Percentiles rank a stretch among this genome's conserved stretches.
These are phyloP conservation scores for Leucogyrophana mollusca DNA, from an alignment of 768 basidiomycete species.

Conservation along the genomic window DNA sequence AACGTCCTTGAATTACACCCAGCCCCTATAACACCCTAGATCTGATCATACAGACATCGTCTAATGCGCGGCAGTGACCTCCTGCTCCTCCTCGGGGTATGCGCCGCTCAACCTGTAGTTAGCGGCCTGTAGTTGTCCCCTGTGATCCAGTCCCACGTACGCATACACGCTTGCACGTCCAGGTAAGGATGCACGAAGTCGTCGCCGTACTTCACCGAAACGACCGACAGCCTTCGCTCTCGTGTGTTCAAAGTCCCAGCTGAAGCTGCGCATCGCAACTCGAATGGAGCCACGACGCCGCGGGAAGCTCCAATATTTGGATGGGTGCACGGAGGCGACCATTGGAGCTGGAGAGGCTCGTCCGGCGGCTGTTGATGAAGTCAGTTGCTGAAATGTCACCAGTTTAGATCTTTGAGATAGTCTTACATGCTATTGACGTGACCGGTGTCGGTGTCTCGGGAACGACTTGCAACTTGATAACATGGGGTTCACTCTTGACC, in stretches of 20 bases:
- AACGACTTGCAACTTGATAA: neutral
- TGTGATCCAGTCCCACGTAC: constrained; percentile 22
- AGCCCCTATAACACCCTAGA: too few relatives aligned
- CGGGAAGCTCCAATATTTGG: constrained; percentile 20
- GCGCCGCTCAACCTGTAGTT: too few relatives aligned
- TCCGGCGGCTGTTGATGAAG: too few relatives aligned
- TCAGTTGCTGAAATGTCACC: too few relatives aligned
- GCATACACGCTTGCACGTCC: constrained; percentile 20
- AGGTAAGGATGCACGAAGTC: constrained; percentile 25
- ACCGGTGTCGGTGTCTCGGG: neutral
- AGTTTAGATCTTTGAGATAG: too few relatives aligned
- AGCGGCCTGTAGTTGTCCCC: neutral
- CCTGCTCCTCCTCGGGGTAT: too few relatives aligned
- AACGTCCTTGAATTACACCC: too few relatives aligned
- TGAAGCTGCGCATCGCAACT: constrained; percentile 20
- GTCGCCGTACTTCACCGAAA: constrained; percentile 25
- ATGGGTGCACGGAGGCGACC: constrained; percentile 2
- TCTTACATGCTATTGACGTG: neutral
- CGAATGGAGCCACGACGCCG: constrained; percentile 27
- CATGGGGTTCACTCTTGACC: constrained; percentile 2
- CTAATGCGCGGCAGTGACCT: too few relatives aligned
- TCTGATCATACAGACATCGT: too few relatives aligned
- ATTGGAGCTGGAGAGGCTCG: too few relatives aligned
- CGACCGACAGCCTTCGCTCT: constrained; percentile 25
- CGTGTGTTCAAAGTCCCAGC: constrained; percentile 26